Evolutionary conservation across 768 basidiomycete genomes (phyloP).

Genomic region (Russula abietina): DNA sequence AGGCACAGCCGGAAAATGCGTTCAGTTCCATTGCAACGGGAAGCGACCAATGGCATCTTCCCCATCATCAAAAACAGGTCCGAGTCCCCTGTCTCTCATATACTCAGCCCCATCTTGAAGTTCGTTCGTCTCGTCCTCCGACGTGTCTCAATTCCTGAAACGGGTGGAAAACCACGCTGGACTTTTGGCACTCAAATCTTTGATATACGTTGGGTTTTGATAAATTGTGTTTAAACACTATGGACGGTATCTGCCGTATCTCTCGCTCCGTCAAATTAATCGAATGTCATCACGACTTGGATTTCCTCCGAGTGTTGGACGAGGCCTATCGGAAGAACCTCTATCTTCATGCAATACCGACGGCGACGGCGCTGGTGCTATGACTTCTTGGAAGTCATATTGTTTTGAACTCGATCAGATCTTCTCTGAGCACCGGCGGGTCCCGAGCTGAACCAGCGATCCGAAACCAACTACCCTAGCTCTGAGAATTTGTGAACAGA

Average conservation of each 20-base stretch:
- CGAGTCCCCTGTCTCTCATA: not conserved
- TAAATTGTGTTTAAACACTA: not conserved
- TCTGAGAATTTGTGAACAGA: too few species aligned
- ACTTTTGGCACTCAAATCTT: slow-evolving; percentile 4
- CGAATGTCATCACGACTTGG: not conserved
- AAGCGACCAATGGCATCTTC: not conserved
- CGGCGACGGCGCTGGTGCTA: not conserved
- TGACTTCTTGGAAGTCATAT: slow-evolving; percentile 1
- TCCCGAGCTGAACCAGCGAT: not conserved
- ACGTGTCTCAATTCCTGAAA: slow-evolving; percentile 6
- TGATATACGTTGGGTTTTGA: slow-evolving; percentile 11
- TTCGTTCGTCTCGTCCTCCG: not conserved
- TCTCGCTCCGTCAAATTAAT: not conserved
- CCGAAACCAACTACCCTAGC: too few species aligned
- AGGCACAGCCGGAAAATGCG: not conserved
- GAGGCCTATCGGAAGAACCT: not conserved
- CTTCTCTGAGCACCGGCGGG: slow-evolving; percentile 5
- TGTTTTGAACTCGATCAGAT: slow-evolving; percentile 1
- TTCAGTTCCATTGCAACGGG: not conserved
- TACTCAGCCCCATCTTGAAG: not conserved
- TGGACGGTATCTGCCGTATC: slow-evolving; percentile 7
- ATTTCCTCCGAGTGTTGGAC: slow-evolving; percentile 4
- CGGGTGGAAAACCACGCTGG: not conserved
- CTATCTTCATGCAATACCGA: not conserved
- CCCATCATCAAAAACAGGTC: not conserved